A percentile compares a stretch with the other conserved stretches of the same genome.
Conservation (phyloP, 257 asterid species). For the Solanum pennellii region DNA sequence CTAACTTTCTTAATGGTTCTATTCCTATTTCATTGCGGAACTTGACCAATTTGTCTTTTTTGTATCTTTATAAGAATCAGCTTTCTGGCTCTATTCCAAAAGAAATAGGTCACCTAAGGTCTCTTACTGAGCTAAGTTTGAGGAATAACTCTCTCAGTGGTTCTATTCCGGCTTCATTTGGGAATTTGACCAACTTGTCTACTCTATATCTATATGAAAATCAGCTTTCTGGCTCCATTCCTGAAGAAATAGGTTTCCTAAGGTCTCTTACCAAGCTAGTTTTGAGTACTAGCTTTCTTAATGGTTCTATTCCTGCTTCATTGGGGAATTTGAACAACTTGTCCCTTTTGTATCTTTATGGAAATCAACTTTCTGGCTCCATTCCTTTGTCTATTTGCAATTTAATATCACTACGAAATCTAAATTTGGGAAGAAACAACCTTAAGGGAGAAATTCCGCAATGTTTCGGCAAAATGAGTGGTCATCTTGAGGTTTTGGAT, state of each 20-base stretch:
- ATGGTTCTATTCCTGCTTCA: background rate
- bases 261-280: background rate
- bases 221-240: background rate
- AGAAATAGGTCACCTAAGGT: background rate
- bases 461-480: background rate
- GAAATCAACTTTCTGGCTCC: background rate
- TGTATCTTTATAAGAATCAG: background rate
- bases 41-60: background rate
- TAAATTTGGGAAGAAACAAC: background rate
- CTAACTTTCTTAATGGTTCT: background rate
- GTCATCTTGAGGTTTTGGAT: background rate
- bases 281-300: background rate
- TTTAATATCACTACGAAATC: background rate
- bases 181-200: background rate
- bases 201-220: background rate
- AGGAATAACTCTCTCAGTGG: background rate
- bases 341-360: background rate
- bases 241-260: background rate
- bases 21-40: background rate
- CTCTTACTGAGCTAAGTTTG: background rate
- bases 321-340: background rate
- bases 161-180: background rate
- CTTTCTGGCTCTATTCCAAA: background rate
- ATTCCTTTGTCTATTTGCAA: background rate
- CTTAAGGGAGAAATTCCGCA: background rate